These are phyloP conservation scores for Serendipita sp. DNA, from an alignment of 768 basidiomycete species.

Conservation along the genomic window DNA sequence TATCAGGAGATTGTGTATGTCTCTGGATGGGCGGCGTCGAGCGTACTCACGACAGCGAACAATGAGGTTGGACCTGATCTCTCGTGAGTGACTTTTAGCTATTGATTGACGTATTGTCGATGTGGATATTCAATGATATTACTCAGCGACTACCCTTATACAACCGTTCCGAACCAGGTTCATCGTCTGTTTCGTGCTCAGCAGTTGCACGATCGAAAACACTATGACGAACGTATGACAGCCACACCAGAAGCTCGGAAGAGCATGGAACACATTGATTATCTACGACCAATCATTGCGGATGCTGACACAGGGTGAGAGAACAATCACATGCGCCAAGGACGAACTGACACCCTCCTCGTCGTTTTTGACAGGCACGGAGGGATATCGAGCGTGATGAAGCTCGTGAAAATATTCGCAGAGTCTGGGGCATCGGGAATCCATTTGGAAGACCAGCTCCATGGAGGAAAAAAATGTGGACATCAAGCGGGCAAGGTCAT, in stretches of 20 bases:
- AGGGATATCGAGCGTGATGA: slow-evolving; percentile 87
- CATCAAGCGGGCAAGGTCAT: slow-evolving; percentile 87
- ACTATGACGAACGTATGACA: slow-evolving; percentile 72
- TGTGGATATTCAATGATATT: neutral
- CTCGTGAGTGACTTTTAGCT: slow-evolving; percentile 39
- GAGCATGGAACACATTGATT: slow-evolving; percentile 69
- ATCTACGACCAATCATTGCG: slow-evolving; percentile 83
- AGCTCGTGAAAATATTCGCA: slow-evolving; percentile 86
- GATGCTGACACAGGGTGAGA: slow-evolving; percentile 86
- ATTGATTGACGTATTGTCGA: neutral
- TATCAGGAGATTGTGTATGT: slow-evolving; percentile 80
- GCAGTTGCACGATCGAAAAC: slow-evolving; percentile 83
- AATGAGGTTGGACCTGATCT: slow-evolving; percentile 90
- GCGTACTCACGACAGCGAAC: slow-evolving; percentile 72
- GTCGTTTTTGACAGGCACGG: slow-evolving; percentile 48
- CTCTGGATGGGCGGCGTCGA: slow-evolving; percentile 85
- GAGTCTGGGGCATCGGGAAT: slow-evolving; percentile 84
- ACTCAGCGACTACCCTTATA: slow-evolving; percentile 81
- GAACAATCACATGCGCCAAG: neutral
- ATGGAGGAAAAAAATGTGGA: slow-evolving; percentile 92
- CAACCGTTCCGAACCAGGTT: slow-evolving; percentile 91
- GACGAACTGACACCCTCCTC: neutral
- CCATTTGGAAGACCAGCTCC: slow-evolving; percentile 87
- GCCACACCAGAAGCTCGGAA: slow-evolving; percentile 45
- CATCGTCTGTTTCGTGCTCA: slow-evolving; percentile 84